Base-by-base conservation (phyloP, 2,329 filamentous ascomycete species). In the Orbilia blumenaviensis region DNA sequence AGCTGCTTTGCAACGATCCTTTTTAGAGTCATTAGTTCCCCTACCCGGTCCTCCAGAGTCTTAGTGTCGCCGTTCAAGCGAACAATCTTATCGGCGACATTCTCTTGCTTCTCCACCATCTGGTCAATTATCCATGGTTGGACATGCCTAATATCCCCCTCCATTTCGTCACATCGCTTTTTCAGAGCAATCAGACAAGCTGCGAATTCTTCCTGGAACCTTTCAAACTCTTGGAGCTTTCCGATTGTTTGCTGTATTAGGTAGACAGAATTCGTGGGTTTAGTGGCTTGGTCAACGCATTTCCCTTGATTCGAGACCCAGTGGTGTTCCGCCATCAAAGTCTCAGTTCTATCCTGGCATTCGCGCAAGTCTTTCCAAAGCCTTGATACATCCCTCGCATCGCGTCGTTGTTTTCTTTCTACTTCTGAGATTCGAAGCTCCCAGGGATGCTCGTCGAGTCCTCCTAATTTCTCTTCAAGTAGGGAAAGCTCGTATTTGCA, bases 401-500 rank as follows among this genome's bases (percentile, higher is more conserved):
- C 69, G 42, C 62, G 62, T 32, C 42, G 38, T 36, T 62, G 62
- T 41, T 63, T 75, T 21, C 6, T 18, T 44, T 75, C 63, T 7
- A 75, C 12, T 12, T 29, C 21, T 8, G 29, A 58, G 6, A 75
- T 27, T 21, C 63, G 52, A 32, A 36, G 54, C 21, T 75, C 69
- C 42, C 63, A 75, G 10, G 69, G 62, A 18, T 75, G 69, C n/a
- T 75, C 29, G 32, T 46, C 36, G 1, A 67, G 54, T 2, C 44
- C 52, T 14, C 69, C 69, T 12, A 75, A 38, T 50, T 50, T 75
- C 50, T 67, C 69, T 34, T 75, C 69, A 7, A 75, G 62, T 3
- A 75, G 62, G 10, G 69, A 75, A 18, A 75, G 54, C 12, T 75
- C 69, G 29, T 75, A 75, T 52, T 75, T 75, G 41, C 69, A 75